These are phyloP conservation scores for Aphanoascus verrucosus DNA, from an alignment of 2,329 filamentous ascomycete genomes.

Conservation along the genomic window DNA sequence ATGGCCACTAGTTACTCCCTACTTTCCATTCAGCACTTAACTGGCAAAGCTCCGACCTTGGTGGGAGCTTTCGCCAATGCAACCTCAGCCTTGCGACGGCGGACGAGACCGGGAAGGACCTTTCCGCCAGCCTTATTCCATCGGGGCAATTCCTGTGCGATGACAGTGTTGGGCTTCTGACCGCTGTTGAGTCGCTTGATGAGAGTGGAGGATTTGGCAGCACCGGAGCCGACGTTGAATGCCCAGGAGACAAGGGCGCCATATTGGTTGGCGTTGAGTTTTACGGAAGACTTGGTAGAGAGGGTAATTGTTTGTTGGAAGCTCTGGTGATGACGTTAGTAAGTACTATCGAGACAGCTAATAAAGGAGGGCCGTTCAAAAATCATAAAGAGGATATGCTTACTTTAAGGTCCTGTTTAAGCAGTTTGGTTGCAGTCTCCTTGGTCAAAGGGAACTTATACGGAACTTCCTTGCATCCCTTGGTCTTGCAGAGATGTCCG, in stretches of 20 bases:
- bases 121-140: slow-evolving; percentile 38
- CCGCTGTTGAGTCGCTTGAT: slow-evolving; percentile 37
- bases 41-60: slow-evolving; percentile 12
- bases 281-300: slow-evolving; percentile 27
- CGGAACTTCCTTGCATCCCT: slow-evolving; percentile 36
- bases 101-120: slow-evolving; percentile 33
- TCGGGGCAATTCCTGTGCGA: slow-evolving; percentile 38
- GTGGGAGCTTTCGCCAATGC: slow-evolving; percentile 27
- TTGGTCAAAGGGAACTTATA: slow-evolving; percentile 39
- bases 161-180: slow-evolving; percentile 35
- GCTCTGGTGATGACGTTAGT: slow-evolving; percentile 14
- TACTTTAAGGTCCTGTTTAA: slow-evolving; percentile 34
- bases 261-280: slow-evolving; percentile 43
- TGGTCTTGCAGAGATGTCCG: slow-evolving; percentile 39
- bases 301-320: slow-evolving; percentile 34
- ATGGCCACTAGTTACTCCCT: too few species aligned
- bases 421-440: slow-evolving; percentile 32
- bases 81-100: slow-evolving; percentile 39
- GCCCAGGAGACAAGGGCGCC: slow-evolving; percentile 44
- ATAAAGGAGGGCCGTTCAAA: neutral
- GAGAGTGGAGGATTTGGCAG: slow-evolving; percentile 33
- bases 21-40: slow-evolving; percentile 8
- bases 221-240: slow-evolving; percentile 42
- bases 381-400: neutral
- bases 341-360: neutral